Percentiles rank a stretch among this genome's conserved stretches.
Conservation (phyloP, 2,329 filamentous ascomycete species). For the Calonectria pseudoreteaudii region DNA sequence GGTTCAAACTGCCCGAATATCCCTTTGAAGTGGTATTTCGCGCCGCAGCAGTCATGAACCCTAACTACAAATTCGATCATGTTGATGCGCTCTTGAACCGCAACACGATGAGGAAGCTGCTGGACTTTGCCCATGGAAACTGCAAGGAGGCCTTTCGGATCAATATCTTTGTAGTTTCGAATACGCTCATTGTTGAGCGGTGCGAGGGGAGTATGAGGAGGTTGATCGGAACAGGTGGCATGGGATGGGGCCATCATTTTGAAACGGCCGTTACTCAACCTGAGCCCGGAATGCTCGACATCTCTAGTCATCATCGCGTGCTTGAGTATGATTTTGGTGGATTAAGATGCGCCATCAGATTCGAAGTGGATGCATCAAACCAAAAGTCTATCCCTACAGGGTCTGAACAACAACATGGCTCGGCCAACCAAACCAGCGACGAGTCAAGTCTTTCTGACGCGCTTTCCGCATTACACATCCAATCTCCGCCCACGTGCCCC, state of each 20-base stretch:
- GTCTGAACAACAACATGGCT: not conserved
- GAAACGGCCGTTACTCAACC: conserved; percentile 24
- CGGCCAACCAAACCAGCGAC: not conserved
- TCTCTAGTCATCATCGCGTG: conserved; percentile 29
- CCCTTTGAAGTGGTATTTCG: conserved; percentile 46
- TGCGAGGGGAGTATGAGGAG: conserved; percentile 5
- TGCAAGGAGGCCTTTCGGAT: conserved; percentile 33
- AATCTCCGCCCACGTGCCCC: not conserved
- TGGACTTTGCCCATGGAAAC: conserved; percentile 37
- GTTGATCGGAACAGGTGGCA: not conserved
- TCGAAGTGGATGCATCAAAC: conserved; percentile 32
- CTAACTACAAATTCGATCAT: conserved; percentile 37
- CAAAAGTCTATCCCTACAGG: not conserved
- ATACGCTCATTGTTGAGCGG: conserved; percentile 34
- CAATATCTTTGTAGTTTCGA: conserved; percentile 14
- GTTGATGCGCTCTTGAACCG: conserved; percentile 47
- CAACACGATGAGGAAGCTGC: conserved; percentile 35
- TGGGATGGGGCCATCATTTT: conserved; percentile 27
- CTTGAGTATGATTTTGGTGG: conserved; percentile 33
- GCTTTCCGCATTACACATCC: not conserved
- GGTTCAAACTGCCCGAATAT: conserved; percentile 22
- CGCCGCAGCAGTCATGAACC: conserved; percentile 40
- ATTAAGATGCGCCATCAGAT: conserved; percentile 31
- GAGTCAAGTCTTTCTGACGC: not conserved
- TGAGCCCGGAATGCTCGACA: not conserved